phyloP scores from a whole-genome alignment of 495 filamentous ascomycete species.

The Daldinia bambusicola region DNA sequence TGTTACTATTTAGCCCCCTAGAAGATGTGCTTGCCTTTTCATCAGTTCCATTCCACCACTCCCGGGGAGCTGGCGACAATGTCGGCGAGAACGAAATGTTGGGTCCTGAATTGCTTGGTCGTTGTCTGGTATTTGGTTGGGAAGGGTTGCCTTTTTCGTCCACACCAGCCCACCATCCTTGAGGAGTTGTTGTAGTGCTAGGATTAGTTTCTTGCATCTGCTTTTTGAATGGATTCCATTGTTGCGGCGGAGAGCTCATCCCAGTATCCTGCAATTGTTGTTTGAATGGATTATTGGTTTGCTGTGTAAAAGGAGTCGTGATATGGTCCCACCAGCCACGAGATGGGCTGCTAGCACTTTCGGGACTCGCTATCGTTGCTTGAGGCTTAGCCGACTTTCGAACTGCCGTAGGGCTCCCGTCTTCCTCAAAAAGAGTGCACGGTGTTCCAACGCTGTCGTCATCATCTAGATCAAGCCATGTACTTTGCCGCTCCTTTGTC shows the following conservation, averaged over 20 bases:
- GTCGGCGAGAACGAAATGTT: background rate
- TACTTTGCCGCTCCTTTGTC: constrained; percentile 25
- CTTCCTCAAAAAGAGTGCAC: constrained; percentile 62
- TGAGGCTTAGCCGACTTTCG: constrained; percentile 50
- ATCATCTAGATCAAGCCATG: constrained; percentile 26
- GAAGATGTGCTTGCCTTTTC: constrained; percentile 46
- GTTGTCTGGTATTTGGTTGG: constrained; percentile 8
- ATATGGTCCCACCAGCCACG: constrained; percentile 91
- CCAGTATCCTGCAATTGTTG: constrained; percentile 42
- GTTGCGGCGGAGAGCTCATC: constrained; percentile 26
- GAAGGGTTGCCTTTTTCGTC: constrained; percentile 48
- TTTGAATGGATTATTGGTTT: constrained; percentile 55
- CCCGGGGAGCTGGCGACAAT: constrained; percentile 20
- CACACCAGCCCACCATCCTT: constrained; percentile 51
- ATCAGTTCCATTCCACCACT: constrained; percentile 53
- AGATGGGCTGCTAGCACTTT: constrained; percentile 66
- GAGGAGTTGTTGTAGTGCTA: constrained; percentile 10
- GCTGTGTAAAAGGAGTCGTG: constrained; percentile 72
- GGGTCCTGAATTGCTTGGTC: constrained; percentile 5
- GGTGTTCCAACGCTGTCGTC: constrained; percentile 47
- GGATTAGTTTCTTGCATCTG: constrained; percentile 18
- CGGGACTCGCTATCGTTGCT: constrained; percentile 41
- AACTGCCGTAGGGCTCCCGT: constrained; percentile 51
- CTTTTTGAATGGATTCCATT: constrained; percentile 35
- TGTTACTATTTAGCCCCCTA: constrained; percentile 31